phyloP scores from a whole-genome alignment of 768 basidiomycete genomes.

The Collybiopsis luxurians region DNA sequence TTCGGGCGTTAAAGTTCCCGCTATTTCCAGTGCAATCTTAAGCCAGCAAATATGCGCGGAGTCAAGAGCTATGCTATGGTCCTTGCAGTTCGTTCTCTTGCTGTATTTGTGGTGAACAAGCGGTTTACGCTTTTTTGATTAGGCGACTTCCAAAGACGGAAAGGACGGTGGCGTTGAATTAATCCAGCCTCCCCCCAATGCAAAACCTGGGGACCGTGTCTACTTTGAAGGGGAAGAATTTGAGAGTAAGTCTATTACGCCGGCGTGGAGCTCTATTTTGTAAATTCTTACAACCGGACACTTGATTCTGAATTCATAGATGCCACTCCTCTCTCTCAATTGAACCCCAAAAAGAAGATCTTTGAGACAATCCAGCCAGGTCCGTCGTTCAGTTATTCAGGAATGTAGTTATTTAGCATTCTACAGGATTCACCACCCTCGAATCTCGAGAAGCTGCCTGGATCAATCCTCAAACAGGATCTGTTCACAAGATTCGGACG shows the following conservation, averaged over 20 bases:
- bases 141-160: constrained; percentile 91
- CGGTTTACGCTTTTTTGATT: constrained; percentile 4
- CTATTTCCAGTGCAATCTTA: constrained; percentile 74
- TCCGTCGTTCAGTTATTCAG: constrained; percentile 22
- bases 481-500: constrained; percentile 82
- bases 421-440: constrained; percentile 80
- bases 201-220: constrained; percentile 88
- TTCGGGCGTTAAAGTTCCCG: not conserved
- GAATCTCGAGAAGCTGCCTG: constrained; percentile 89
- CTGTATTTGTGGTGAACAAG: too few species aligned
- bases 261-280: not conserved
- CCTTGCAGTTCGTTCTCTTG: too few species aligned
- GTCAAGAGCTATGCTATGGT: constrained; percentile 99
- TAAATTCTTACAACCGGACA: not conserved
- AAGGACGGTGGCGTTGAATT: constrained; percentile 91
- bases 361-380: constrained; percentile 97
- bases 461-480: constrained; percentile 81
- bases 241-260: constrained; percentile 74
- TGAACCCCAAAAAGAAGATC: constrained; percentile 99
- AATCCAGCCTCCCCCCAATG: constrained; percentile 80
- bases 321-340: constrained; percentile 68
- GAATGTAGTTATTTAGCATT: not conserved
- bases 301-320: constrained; percentile 29
- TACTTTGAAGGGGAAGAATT: constrained; percentile 93
- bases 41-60: constrained; percentile 95